Conservation (phyloP, 2,329 filamentous ascomycete genomes). For the Coniella vitis region DNA sequence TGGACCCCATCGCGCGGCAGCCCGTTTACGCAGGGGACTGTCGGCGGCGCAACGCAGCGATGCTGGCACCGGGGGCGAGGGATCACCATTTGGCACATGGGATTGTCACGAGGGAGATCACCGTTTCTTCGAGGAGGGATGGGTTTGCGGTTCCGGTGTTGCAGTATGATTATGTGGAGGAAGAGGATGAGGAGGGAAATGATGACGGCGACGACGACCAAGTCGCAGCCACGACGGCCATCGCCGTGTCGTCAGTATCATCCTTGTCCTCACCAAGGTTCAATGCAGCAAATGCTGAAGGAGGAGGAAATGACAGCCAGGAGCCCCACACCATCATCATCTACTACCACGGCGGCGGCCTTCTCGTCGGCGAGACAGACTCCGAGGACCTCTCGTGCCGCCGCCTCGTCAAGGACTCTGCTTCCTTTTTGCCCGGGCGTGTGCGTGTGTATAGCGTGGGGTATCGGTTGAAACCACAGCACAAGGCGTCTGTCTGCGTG, state of each 20-base stretch:
- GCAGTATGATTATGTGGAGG: constrained; percentile 21
- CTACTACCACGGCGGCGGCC: constrained; percentile 43
- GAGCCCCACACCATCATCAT: constrained; percentile 27
- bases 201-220: neutral
- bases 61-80: constrained; percentile 29
- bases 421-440: constrained; percentile 15
- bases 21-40: constrained; percentile 34
- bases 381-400: constrained; percentile 43
- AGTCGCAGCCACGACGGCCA: too few relatives aligned
- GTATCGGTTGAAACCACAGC: constrained; percentile 38
- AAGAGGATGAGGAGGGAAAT: neutral
- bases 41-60: constrained; percentile 28
- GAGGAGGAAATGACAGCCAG: too few relatives aligned
- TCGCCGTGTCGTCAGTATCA: too few relatives aligned
- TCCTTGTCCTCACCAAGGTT: too few relatives aligned
- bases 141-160: constrained; percentile 30
- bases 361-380: constrained; percentile 41
- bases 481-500: constrained; percentile 33
- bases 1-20: constrained; percentile 29
- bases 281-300: too few relatives aligned
- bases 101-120: constrained; percentile 24
- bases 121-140: constrained; percentile 28
- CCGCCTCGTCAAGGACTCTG: constrained; percentile 28
- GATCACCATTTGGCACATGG: constrained; percentile 31
- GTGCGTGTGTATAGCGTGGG: constrained; percentile 36